Evolutionary conservation across 108 stramenopile genomes (phyloP).

Genomic region (Craspedostauros australis): DNA sequence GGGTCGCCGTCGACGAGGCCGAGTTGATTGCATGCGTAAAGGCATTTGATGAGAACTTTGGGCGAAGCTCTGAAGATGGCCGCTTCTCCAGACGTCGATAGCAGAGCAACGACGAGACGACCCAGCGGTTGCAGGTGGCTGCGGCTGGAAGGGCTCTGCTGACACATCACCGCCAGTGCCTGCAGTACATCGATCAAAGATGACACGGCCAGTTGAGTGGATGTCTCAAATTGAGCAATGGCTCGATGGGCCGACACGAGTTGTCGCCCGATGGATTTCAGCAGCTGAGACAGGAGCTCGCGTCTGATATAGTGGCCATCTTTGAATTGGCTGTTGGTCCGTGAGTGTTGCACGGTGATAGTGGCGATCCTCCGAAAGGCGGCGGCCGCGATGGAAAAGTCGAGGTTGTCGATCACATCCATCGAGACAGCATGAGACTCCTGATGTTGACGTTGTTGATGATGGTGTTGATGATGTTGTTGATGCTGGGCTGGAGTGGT

Average conservation of each 20-base stretch:
- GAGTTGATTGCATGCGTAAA: constrained; percentile 19
- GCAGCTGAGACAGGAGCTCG: background rate
- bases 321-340: background rate
- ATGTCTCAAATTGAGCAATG: no score
- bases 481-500: no score
- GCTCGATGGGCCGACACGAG: constrained; percentile 1
- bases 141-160: background rate
- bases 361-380: no score
- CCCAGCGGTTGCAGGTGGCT: constrained; percentile 5
- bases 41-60: constrained; percentile 16
- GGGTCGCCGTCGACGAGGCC: constrained; percentile 1
- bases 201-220: constrained; percentile 5
- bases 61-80: constrained; percentile 9
- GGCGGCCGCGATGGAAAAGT: no score
- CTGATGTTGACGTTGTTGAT: no score
- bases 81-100: constrained; percentile 6
- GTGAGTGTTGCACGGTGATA: background rate
- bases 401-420: no score
- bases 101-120: constrained; percentile 7
- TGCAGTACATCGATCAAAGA: constrained; percentile 17
- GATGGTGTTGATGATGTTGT: no score
- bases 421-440: no score
- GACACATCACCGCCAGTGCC: constrained; percentile 9
- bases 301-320: background rate
- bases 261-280: constrained; percentile 12